Base-by-base conservation (phyloP, 257 asterid species). In the Solanum neorickii region DNA sequence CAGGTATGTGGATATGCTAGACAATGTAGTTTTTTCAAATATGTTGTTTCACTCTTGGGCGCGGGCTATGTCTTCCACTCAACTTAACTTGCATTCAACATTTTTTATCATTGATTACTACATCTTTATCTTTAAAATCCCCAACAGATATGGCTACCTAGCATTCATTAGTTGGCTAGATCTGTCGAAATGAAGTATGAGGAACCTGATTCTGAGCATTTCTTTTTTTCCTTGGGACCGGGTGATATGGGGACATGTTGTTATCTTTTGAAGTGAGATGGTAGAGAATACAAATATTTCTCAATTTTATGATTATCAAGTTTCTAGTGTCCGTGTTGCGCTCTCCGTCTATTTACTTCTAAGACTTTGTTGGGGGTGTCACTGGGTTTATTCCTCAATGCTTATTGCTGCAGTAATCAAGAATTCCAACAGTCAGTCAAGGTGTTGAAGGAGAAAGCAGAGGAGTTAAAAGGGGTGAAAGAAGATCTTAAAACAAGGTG, bases 401-500 rank as follows among this genome's bases (percentile, higher is more conserved):
- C 86, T 73, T 14, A 82, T 87, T 91, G 70, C 44, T 87, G 89
- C 90, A 97, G 99, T 62, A 93, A 94, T 86, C 93, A 89, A 86
- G 98, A 97, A 27, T 87, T 97, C 42, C 91, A 95, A 87, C 82
- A 92, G 91, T 92, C 99, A 3, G 90, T 97, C 25, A 93, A 97
- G 89, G 97, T 93, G 72, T 89, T 97, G 65, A 94, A 97, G 88
- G 98, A 93, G 89, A 95, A 94, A 88, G 97, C 98, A 0, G 98
- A 93, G 59, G 94, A 91, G 86, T 83, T 95, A 59, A 94, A 94
- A 90, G 98, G 89, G 47, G 98, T 89, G 70, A 97, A 91, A 89
- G 98, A 97, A 89, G 95, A 91, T 87, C 89, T 95, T 88, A 94
- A 94, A 91, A 92, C 91, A 89, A 95, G 99, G 99, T 97, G 89